These are phyloP conservation scores for Claviceps digitariae DNA, from an alignment of 2,329 filamentous ascomycete genomes.

Conservation along the genomic window DNA sequence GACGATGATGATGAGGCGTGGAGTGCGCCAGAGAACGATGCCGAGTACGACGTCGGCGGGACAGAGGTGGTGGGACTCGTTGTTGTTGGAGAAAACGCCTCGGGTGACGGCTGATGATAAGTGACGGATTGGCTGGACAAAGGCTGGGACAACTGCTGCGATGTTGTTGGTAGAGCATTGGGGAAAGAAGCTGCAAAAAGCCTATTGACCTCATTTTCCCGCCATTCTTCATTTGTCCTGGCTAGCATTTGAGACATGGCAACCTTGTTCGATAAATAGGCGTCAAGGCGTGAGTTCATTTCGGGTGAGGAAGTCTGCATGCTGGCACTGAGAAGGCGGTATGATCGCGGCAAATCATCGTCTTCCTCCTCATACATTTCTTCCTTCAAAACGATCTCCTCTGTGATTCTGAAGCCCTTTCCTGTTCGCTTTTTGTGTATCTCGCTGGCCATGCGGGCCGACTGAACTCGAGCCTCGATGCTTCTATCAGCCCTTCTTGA, in stretches of 20 bases:
- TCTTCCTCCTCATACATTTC: slow-evolving; percentile 97
- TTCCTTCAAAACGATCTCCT: slow-evolving; percentile 76
- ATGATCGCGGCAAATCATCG: slow-evolving; percentile 59
- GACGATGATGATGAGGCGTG: background rate
- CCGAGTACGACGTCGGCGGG: slow-evolving; percentile 1
- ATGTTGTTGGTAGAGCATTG: slow-evolving; percentile 16
- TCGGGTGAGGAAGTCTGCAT: slow-evolving; percentile 46
- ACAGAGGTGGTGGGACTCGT: background rate
- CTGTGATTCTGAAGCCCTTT: slow-evolving; percentile 65
- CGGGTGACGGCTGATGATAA: slow-evolving; percentile 1
- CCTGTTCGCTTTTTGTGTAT: slow-evolving; percentile 84
- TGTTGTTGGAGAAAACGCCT: background rate
- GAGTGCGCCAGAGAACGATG: background rate
- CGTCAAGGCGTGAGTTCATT: slow-evolving; percentile 47
- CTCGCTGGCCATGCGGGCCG: slow-evolving; percentile 74
- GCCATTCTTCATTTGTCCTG: slow-evolving; percentile 23
- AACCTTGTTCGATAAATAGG: slow-evolving; percentile 28
- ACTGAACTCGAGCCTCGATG: slow-evolving; percentile 77
- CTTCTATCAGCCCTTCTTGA: slow-evolving; percentile 77
- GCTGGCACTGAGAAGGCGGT: slow-evolving; percentile 48
- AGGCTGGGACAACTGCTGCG: slow-evolving; percentile 9
- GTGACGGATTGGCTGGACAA: slow-evolving; percentile 1
- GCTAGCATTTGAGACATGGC: slow-evolving; percentile 29
- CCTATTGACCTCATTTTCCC: slow-evolving; percentile 32
- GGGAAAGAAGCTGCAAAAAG: slow-evolving; percentile 35